These are phyloP conservation scores for Euphorbia peplus DNA, from an alignment of 345 rosid genomes.

Conservation along the genomic window DNA sequence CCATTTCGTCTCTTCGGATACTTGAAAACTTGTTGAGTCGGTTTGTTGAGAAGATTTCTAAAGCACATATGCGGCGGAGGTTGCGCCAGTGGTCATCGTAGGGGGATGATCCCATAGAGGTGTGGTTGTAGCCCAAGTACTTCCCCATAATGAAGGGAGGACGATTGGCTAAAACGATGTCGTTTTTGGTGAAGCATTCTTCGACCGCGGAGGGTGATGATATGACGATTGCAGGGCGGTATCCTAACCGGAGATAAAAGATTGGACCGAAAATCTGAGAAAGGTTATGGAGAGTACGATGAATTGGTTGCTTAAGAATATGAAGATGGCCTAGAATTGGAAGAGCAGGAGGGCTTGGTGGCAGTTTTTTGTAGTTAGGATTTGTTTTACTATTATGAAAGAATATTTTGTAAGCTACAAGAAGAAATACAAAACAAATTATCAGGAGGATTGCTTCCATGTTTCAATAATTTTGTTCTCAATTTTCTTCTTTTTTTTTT, in stretches of 20 bases:
- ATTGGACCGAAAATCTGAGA: conserved; percentile 7
- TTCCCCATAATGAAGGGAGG: neutral
- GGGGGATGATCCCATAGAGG: neutral
- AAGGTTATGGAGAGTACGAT: conserved; percentile 17
- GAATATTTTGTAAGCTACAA: conserved; percentile 18
- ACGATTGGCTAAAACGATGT: neutral
- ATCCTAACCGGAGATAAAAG: conserved; percentile 6
- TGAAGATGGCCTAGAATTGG: conserved; percentile 61
- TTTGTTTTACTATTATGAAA: neutral
- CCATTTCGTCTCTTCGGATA: conserved; percentile 8
- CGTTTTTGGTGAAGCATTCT: conserved; percentile 13
- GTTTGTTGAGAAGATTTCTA: conserved; percentile 1
- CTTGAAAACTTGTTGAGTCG: neutral
- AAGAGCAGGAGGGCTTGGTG: conserved; percentile 45
- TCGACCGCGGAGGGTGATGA: neutral
- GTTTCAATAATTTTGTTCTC: neutral
- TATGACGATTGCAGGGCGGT: neutral
- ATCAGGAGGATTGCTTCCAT: conserved; percentile 17
- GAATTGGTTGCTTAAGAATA: conserved; percentile 42
- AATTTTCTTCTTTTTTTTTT: neutral
- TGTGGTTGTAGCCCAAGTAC: neutral
- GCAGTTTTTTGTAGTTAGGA: conserved; percentile 27
- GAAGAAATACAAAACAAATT: conserved; percentile 10
- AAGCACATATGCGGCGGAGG: conserved; percentile 5
- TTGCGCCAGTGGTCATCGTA: conserved; percentile 6